Conservation (phyloP, 2,329 filamentous ascomycete genomes). For the Aspergillus sp. region DNA sequence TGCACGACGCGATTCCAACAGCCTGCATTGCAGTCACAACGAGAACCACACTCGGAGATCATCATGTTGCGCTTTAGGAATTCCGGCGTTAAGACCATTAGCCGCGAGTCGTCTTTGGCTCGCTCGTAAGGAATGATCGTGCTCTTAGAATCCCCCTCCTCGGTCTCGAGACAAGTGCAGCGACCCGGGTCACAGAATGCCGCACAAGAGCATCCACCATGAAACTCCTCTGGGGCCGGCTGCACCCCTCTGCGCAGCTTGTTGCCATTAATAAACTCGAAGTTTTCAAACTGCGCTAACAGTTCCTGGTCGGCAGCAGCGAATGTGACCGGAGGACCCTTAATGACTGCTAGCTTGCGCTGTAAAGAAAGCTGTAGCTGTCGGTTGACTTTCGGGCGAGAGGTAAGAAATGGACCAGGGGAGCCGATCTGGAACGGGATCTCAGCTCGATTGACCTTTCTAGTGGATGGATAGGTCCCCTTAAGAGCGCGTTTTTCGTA, state of each 20-base stretch:
- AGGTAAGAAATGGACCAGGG: conserved; percentile 9
- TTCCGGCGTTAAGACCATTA: conserved; percentile 28
- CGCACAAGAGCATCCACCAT: conserved; percentile 34
- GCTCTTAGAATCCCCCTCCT: conserved; percentile 26
- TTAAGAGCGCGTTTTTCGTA: conserved; percentile 17
- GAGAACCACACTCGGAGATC: conserved; percentile 43
- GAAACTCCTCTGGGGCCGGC: conserved; percentile 28
- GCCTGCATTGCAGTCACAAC: conserved; percentile 33
- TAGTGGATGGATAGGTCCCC: conserved; percentile 19
- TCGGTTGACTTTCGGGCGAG: conserved; percentile 1
- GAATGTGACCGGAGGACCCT: conserved; percentile 31
- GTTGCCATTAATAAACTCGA: conserved; percentile 41
- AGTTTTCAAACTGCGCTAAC: conserved; percentile 32
- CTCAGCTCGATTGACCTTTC: conserved; percentile 12
- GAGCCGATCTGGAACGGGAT: conserved; percentile 10
- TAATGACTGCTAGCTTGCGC: conserved; percentile 24
- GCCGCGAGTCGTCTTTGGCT: conserved; percentile 10
- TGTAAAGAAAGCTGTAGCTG: conserved; percentile 19
- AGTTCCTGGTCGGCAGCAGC: conserved; percentile 11
- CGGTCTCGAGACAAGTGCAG: conserved; percentile 33
- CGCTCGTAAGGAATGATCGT: conserved; percentile 33
- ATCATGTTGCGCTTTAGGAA: conserved; percentile 36
- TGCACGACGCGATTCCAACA: conserved; percentile 47
- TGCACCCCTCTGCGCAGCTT: conserved; percentile 33
- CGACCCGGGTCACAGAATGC: conserved; percentile 22